Conservation (phyloP, 177 flowering plant species). For the Tripterygium wilfordii region DNA sequence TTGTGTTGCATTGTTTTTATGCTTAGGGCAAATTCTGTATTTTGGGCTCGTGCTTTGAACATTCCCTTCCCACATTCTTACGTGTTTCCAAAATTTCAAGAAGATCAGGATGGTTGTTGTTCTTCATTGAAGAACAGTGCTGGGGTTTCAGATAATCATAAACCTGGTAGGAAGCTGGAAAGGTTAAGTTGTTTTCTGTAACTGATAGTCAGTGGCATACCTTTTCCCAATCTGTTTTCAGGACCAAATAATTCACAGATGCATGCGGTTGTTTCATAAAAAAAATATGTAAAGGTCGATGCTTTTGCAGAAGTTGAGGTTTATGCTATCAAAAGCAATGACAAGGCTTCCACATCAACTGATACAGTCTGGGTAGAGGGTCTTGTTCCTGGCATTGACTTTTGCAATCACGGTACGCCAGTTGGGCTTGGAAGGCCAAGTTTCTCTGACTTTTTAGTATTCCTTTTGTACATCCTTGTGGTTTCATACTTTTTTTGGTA, state of each 20-base stretch:
- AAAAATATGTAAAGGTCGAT: too few relatives aligned
- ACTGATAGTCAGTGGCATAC: not conserved
- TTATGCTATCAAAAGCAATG: slow-evolving; percentile 15
- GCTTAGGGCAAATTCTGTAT: slow-evolving; percentile 91
- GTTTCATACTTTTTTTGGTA: too few relatives aligned
- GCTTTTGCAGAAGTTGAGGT: slow-evolving; percentile 17
- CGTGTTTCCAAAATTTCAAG: slow-evolving; percentile 56
- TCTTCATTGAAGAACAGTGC: slow-evolving; percentile 15
- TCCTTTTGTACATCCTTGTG: too few relatives aligned
- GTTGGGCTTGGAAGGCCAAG: too few relatives aligned
- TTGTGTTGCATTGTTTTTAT: slow-evolving; percentile 3
- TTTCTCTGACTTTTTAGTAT: too few relatives aligned
- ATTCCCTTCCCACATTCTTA: slow-evolving; percentile 80
- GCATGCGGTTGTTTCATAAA: too few relatives aligned
- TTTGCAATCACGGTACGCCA: slow-evolving; percentile 91
- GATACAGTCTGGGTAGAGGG: slow-evolving; percentile 95
- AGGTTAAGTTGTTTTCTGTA: slow-evolving; percentile 25
- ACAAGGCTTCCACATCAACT: slow-evolving; percentile 15
- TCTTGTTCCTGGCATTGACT: slow-evolving; percentile 95
- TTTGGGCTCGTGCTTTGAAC: slow-evolving; percentile 94
- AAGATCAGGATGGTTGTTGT: slow-evolving; percentile 24
- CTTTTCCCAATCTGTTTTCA: too few relatives aligned
- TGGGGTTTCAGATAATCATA: slow-evolving; percentile 15
- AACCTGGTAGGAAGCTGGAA: slow-evolving; percentile 22
- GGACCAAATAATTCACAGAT: too few relatives aligned